Evolutionary conservation across 1,139 yeast species (phyloP), one percentile per base, ranked within the genome.

Genomic region (Suhomyces guaymorum): DNA sequence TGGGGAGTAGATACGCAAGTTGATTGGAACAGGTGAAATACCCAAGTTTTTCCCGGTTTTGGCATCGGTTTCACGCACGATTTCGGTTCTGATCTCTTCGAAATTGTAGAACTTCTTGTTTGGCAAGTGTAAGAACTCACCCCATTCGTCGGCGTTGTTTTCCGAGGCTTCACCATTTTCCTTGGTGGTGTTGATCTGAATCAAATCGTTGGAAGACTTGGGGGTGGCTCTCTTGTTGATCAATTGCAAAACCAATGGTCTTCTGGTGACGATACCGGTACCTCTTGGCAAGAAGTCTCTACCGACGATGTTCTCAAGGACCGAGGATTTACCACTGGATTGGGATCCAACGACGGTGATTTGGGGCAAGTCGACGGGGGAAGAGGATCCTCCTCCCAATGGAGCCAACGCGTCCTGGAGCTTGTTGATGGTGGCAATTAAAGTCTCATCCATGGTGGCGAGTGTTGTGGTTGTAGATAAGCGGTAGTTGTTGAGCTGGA

Each of bases 331-430:
- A 35, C 92, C 92, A 42, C 87, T 80, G 14, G 88, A 80, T 57
- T 83, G 92, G 2, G 89, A 82, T 4, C 92, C 90, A 35, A 83
- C 84, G 20, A 83, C 89, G 4, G 90, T 84, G 54, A 83, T 66
- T 31, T 82, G 70, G 1, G 92, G 92, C 45, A 83, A 63, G 63
- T 92, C 98, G 38, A 84, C 86, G 8, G 94, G 92, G 1, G 90
- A 82, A 25, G 80, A 69, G 11, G 88, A 81, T 8, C 94, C 92
- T 18, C 87, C 90, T 32, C 97, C 96, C 40, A 92, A 70, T 13
- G 97, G 95, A 5, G 97, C 96, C 58, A 90, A 74, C 6, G 97
- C 98, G 57, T 82, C 95, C 62, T 88, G 96, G 44, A 88, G 73
- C 62, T 88, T 87, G 71, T 92, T 92, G 64, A 92, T 94, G 26